Base-by-base conservation (phyloP, 352 stramenopile genomes). In the Phytophthora citricola region DNA sequence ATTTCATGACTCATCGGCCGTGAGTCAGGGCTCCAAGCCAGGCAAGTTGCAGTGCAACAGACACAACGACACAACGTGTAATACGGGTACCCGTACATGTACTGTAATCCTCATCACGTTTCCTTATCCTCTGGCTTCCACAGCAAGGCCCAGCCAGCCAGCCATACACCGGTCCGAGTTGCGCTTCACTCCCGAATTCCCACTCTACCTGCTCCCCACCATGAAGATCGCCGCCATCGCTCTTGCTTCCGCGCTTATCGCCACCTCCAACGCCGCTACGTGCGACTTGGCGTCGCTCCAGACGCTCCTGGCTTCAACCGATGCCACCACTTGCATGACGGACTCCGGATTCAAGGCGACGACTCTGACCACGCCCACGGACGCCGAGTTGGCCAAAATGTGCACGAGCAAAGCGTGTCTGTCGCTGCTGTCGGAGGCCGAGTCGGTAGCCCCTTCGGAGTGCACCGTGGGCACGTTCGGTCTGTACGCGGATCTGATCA, bases 401-500 rank as follows among this genome's bases (percentile, higher is more conserved):
- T 78, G 70, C 49, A 49, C 61, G 14, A 75, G 61, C 57, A 52
- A 57, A 24, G 47, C 57, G 8, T 78, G 70, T 29, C 49, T 58
- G 58, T 60, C 58, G 32, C 45, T 75, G 47, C 52, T 78, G 5
- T 47, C 29, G 4, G 51, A 65, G 51, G 48, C 73, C 5, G 27
- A 61, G 22, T 36, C 46, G 24, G 53, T 68, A n/a, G 53, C 57
- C 22, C 63, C 64, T 5, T 59, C 41, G 26, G 70, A 78, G 52
- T 78, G 70, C 61, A 73, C 70, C n/a, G 20, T 78, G 27, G 66
- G 66, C 53, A 65, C 66, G 43, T 73, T 75, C 62, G 38, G 52
- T n/a, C 24, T 78, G 46, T 69, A 72, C 54, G 62, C 64, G 31
- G 58, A 75, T 49, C 66, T 78, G 20, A 66, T 78, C 40, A 69